Conservation (phyloP, 2,329 filamentous ascomycete genomes). For the Venturia oleaginea region DNA sequence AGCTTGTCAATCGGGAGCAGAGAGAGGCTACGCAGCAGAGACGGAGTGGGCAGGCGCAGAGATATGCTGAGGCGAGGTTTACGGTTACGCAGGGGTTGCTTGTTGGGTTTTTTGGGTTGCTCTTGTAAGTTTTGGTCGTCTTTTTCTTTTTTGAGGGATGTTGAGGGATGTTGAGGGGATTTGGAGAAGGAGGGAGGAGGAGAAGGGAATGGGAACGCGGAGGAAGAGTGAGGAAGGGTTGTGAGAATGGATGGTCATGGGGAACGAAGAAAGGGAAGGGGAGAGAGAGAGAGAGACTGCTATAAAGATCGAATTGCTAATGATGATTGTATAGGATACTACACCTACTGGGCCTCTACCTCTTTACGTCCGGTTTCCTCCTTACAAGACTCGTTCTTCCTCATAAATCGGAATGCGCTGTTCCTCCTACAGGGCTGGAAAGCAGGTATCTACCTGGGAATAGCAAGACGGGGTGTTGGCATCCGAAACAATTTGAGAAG, state of each 20-base stretch:
- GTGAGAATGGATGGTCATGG: not conserved
- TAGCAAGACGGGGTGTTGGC: slow-evolving; percentile 72
- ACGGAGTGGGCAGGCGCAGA: slow-evolving; percentile 15
- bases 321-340: slow-evolving; percentile 42
- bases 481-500: slow-evolving; percentile 86
- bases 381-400: slow-evolving; percentile 76
- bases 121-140: slow-evolving; percentile 42
- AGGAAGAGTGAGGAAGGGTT: not conserved
- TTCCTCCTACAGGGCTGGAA: slow-evolving; percentile 46
- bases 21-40: not conserved
- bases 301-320: not conserved
- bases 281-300: no score
- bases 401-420: slow-evolving; percentile 66
- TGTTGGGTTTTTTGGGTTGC: slow-evolving; percentile 59
- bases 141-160: not conserved
- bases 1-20: not conserved
- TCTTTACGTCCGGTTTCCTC: slow-evolving; percentile 93
- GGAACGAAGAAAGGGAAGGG: no score
- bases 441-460: slow-evolving; percentile 27
- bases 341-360: slow-evolving; percentile 72
- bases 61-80: slow-evolving; percentile 39
- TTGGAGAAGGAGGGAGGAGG: not conserved
- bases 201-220: not conserved
- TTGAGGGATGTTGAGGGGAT: not conserved
- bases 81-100: slow-evolving; percentile 44